A percentile compares a stretch with the other conserved stretches of the same genome.
Conservation (phyloP, 2,329 filamentous ascomycete genomes). For the Daldinia eschscholtzii region DNA sequence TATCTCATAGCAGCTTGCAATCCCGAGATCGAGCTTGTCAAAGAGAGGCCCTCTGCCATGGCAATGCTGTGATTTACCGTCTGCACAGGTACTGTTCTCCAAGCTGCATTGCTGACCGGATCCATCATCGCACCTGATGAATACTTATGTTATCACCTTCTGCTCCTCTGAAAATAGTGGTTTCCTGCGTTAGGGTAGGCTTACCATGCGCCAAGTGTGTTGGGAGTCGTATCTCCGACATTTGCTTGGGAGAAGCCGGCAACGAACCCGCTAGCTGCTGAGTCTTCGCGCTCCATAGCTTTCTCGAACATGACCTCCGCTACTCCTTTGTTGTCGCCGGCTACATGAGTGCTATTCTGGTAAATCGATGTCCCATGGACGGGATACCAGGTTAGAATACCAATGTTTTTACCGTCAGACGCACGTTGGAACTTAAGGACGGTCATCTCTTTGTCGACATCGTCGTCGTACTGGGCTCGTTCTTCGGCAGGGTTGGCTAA, state of each 20-base stretch:
- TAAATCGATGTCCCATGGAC: constrained; percentile 92
- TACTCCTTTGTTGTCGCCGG: constrained; percentile 94
- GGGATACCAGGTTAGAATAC: constrained; percentile 90
- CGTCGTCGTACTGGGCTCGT: constrained; percentile 72
- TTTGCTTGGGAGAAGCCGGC: constrained; percentile 93
- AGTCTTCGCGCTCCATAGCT: constrained; percentile 65
- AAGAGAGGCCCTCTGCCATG: constrained; percentile 79
- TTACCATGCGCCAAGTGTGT: constrained; percentile 80
- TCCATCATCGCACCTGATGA: constrained; percentile 78
- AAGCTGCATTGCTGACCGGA: constrained; percentile 76
- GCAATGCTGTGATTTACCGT: constrained; percentile 74
- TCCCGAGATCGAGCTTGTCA: constrained; percentile 74
- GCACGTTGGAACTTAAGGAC: constrained; percentile 79
- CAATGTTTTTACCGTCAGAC: constrained; percentile 78
- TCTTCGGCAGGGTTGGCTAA: constrained; percentile 83
- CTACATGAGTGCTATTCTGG: constrained; percentile 88
- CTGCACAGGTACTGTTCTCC: constrained; percentile 82
- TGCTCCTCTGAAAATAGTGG: background rate
- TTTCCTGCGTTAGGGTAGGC: background rate
- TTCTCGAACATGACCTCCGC: constrained; percentile 87
- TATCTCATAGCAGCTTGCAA: constrained; percentile 82
- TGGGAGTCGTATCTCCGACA: constrained; percentile 90
- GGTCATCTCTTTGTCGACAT: constrained; percentile 81
- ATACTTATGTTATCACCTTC: constrained; percentile 18
- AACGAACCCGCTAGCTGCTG: constrained; percentile 76